A percentile compares a stretch with the other conserved stretches of the same genome.
phyloP scores from a whole-genome alignment of 768 basidiomycete genomes.

The Lactarius trivialis region DNA sequence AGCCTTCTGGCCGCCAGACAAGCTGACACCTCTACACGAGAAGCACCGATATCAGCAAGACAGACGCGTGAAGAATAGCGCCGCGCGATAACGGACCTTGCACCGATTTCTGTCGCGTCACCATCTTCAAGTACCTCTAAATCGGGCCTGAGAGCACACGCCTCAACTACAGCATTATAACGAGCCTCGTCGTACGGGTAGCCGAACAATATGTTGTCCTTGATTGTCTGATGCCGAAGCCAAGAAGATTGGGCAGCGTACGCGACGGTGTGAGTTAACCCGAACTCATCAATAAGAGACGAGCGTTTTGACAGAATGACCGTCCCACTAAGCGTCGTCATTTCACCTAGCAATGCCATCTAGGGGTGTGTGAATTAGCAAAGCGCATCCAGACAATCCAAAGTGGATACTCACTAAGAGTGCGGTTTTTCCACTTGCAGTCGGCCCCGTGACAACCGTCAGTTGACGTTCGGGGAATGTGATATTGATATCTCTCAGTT shows the following conservation, averaged over 20 bases:
- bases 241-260: conserved; percentile 47
- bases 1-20: conserved; percentile 81
- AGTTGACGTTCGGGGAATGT: conserved; percentile 67
- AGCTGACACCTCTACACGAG: conserved; percentile 51
- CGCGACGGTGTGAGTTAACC: conserved; percentile 45
- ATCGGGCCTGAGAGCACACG: conserved; percentile 78
- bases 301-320: conserved; percentile 64
- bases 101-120: conserved; percentile 78
- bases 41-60: neutral
- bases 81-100: conserved; percentile 36
- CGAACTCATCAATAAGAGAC: conserved; percentile 51
- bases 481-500: conserved; percentile 59
- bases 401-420: conserved; percentile 44
- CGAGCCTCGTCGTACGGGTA: conserved; percentile 54
- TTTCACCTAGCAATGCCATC: conserved; percentile 69
- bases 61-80: too few relatives aligned
- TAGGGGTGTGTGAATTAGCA: conserved; percentile 22
- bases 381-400: neutral
- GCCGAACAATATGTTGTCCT: conserved; percentile 59
- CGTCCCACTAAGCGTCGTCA: conserved; percentile 50
- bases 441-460: conserved; percentile 69
- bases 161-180: conserved; percentile 72
- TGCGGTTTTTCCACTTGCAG: conserved; percentile 80
- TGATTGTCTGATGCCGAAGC: conserved; percentile 43
- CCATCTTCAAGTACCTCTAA: conserved; percentile 82